phyloP scores from a whole-genome alignment of 768 basidiomycete genomes.

The Mycena alexandri region DNA sequence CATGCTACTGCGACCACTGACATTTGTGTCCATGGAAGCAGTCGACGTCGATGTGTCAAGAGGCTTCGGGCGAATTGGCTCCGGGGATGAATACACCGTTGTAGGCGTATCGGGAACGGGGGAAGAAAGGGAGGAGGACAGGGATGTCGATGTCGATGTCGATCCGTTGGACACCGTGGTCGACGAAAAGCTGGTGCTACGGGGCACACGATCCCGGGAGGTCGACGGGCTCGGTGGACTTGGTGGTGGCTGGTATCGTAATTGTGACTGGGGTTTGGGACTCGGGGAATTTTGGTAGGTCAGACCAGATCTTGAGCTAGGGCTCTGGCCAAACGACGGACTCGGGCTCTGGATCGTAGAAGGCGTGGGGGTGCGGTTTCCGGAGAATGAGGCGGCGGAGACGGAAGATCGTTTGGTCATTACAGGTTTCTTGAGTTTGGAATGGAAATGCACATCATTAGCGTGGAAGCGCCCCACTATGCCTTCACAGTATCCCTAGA shows the following conservation, averaged over 20 bases:
- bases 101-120: conserved; percentile 16
- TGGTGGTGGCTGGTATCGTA: conserved; percentile 35
- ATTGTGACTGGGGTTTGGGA: conserved; percentile 10
- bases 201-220: conserved; percentile 29
- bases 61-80: conserved; percentile 21
- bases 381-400: conserved; percentile 38
- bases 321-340: conserved; percentile 19
- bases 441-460: conserved; percentile 74
- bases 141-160: conserved; percentile 20
- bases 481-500: conserved; percentile 88
- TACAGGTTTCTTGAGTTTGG: conserved; percentile 83
- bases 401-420: conserved; percentile 76
- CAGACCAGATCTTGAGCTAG: conserved; percentile 12
- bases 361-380: conserved; percentile 34
- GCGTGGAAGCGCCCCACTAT: conserved; percentile 84
- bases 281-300: conserved; percentile 16
- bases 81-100: conserved; percentile 29
- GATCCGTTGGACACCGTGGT: conserved; percentile 20
- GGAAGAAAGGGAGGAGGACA: conserved; percentile 24
- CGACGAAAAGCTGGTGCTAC: conserved; percentile 31
- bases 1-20: conserved; percentile 32
- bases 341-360: conserved; percentile 20
- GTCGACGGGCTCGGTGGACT: conserved; percentile 33
- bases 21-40: conserved; percentile 34
- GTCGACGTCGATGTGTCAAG: conserved; percentile 28